A percentile compares a stretch with the other conserved stretches of the same genome.
phyloP scores from a whole-genome alignment of 2,329 filamentous ascomycete genomes.

The Spiromastix sp. region DNA sequence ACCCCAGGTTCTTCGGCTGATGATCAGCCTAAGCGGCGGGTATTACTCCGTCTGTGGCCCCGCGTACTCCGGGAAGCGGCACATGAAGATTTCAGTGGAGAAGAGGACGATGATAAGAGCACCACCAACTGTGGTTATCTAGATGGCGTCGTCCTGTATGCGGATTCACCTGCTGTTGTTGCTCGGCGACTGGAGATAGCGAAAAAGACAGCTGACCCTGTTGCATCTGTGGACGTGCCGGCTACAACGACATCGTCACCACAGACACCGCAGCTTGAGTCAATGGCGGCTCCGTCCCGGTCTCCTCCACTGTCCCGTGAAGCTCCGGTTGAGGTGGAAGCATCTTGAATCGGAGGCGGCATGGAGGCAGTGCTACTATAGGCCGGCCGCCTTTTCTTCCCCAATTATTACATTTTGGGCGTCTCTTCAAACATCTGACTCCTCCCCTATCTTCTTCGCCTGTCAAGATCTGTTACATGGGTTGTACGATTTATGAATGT shows the following conservation, averaged over 20 bases:
- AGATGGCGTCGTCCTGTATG: conserved; percentile 39
- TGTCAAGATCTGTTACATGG: too few species aligned
- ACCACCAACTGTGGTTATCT: conserved; percentile 38
- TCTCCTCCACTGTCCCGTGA: too few species aligned
- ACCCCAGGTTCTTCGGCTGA: neutral
- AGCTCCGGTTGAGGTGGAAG: too few species aligned
- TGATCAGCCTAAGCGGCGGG: conserved; percentile 21
- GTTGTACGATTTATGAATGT: too few species aligned
- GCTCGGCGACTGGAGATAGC: conserved; percentile 30
- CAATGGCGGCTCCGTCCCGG: too few species aligned
- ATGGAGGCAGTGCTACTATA: too few species aligned
- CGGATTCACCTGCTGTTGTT: conserved; percentile 35
- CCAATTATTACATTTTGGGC: too few species aligned
- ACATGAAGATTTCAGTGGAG: conserved; percentile 35
- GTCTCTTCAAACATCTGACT: too few species aligned
- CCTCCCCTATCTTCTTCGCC: too few species aligned
- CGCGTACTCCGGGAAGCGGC: conserved; percentile 43
- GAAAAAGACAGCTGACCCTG: conserved; percentile 16
- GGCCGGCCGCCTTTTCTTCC: too few species aligned
- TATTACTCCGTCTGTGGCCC: conserved; percentile 43
- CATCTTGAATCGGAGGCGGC: too few species aligned
- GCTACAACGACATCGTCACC: conserved; percentile 1
- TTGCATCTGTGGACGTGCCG: conserved; percentile 3
- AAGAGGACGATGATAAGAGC: conserved; percentile 34
- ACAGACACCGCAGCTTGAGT: neutral